A percentile compares a stretch with the other conserved stretches of the same genome.
Evolutionary conservation across 306 rosid species (phyloP).

Genomic region (Fagus sylvatica): DNA sequence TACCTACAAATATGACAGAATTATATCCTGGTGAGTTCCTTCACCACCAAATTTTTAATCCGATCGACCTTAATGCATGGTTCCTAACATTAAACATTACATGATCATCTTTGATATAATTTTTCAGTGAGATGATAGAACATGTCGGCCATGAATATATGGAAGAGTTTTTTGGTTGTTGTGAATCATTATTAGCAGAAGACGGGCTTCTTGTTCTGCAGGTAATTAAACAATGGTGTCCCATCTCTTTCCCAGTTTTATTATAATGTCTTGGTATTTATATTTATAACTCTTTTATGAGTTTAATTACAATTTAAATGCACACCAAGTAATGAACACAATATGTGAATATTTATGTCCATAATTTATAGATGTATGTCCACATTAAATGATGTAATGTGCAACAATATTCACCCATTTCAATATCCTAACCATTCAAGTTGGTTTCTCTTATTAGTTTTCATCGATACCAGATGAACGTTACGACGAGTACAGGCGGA

Average conservation of each 20-base stretch:
- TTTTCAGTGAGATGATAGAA: slow-evolving; percentile 86
- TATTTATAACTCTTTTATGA: slow-evolving; percentile 9
- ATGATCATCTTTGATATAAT: slow-evolving; percentile 9
- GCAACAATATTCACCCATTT: no score
- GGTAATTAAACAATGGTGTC: slow-evolving; percentile 36
- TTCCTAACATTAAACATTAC: no score
- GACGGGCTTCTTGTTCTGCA: slow-evolving; percentile 77
- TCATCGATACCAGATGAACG: slow-evolving; percentile 72
- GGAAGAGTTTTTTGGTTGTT: slow-evolving; percentile 74
- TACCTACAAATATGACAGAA: slow-evolving; percentile 60
- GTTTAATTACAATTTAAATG: not conserved
- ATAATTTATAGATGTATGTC: no score
- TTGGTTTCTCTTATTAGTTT: slow-evolving; percentile 45
- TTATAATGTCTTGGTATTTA: not conserved
- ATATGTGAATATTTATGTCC: no score
- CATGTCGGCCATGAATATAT: slow-evolving; percentile 81
- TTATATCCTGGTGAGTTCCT: slow-evolving; percentile 71
- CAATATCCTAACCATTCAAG: not conserved
- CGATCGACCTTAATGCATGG: no score
- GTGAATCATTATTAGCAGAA: slow-evolving; percentile 69
- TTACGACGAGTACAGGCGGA: slow-evolving; percentile 64
- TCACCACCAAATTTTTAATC: no score
- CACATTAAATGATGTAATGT: no score
- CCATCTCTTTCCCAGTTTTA: no score
- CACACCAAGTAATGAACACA: no score